Percentiles rank a stretch among this genome's conserved stretches.
phyloP scores from a whole-genome alignment of 148 eudicot genomes.

The Spergularia bocconei region DNA sequence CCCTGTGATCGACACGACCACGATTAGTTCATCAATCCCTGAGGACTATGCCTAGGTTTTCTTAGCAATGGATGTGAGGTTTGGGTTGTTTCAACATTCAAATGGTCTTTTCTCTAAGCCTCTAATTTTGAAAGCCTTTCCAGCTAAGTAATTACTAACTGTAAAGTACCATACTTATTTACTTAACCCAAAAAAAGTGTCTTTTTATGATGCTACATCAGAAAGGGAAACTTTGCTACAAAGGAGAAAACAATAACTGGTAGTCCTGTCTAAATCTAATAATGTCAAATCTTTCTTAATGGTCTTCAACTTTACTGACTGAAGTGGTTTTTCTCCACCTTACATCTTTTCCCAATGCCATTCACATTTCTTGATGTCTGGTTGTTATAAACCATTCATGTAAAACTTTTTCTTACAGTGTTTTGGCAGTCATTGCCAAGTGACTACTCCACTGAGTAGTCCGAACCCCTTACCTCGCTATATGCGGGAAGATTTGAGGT shows the following conservation, averaged over 20 bases:
- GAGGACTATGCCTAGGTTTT: neutral
- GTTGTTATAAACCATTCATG: too few relatives aligned
- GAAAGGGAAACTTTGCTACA: constrained; percentile 21
- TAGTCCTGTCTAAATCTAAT: constrained; percentile 26
- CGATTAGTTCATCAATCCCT: too few relatives aligned
- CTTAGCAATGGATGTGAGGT: constrained; percentile 10
- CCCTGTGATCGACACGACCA: too few relatives aligned
- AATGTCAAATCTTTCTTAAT: constrained; percentile 20
- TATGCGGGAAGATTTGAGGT: too few relatives aligned
- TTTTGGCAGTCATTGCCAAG: neutral
- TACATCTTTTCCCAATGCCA: constrained; percentile 6
- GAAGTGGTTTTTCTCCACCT: constrained; percentile 11
- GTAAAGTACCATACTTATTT: constrained; percentile 12
- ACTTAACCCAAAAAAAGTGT: constrained; percentile 5
- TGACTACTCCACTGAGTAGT: neutral
- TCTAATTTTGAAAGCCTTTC: constrained; percentile 15
- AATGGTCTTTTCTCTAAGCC: neutral
- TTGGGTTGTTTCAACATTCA: constrained; percentile 1
- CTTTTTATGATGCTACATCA: constrained; percentile 20
- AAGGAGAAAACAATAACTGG: constrained; percentile 3
- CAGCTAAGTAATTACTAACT: constrained; percentile 25
- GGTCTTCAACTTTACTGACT: neutral
- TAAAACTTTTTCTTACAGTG: neutral
- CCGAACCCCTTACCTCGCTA: neutral
- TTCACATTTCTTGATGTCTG: too few relatives aligned